Conservation (phyloP, 768 basidiomycete species). For the Lentinula detonsa region DNA sequence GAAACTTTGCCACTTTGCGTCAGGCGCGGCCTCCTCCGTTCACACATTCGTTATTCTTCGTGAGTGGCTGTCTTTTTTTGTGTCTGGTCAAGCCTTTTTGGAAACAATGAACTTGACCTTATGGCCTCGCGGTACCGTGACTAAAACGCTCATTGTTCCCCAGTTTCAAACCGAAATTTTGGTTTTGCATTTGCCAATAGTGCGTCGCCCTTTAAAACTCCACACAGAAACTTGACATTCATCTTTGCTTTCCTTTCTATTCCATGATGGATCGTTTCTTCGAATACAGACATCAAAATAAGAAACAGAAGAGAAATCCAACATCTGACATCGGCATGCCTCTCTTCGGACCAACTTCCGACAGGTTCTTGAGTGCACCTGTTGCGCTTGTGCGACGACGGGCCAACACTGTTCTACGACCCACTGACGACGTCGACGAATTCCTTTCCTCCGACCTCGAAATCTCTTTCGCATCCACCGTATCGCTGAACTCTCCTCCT, state of each 20-base stretch:
- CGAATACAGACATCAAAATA: conserved; percentile 30
- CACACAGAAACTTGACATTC: conserved; percentile 15
- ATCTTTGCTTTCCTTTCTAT: conserved; percentile 20
- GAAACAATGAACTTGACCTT: not conserved
- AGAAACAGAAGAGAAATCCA: conserved; percentile 32
- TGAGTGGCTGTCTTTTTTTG: conserved; percentile 30
- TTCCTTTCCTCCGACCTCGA: conserved; percentile 75
- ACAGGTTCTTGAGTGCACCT: conserved; percentile 39
- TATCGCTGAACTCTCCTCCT: conserved; percentile 73
- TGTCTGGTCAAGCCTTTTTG: not conserved
- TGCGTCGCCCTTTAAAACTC: not conserved
- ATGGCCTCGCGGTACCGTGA: conserved; percentile 6
- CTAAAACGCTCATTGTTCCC: conserved; percentile 24
- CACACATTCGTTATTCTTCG: conserved; percentile 49
- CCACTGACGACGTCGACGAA: conserved; percentile 53
- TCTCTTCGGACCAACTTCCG: conserved; percentile 36
- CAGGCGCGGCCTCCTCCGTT: conserved; percentile 73
- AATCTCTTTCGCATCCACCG: conserved; percentile 75
- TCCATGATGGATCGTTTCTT: conserved; percentile 14
- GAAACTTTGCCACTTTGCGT: conserved; percentile 12
- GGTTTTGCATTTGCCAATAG: not conserved
- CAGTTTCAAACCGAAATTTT: not conserved
- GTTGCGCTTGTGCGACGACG: conserved; percentile 30
- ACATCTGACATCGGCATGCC: conserved; percentile 42
- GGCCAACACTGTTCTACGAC: conserved; percentile 11